These are phyloP conservation scores for Xylaria nigripes DNA, from an alignment of 495 filamentous ascomycete genomes.

Conservation along the genomic window DNA sequence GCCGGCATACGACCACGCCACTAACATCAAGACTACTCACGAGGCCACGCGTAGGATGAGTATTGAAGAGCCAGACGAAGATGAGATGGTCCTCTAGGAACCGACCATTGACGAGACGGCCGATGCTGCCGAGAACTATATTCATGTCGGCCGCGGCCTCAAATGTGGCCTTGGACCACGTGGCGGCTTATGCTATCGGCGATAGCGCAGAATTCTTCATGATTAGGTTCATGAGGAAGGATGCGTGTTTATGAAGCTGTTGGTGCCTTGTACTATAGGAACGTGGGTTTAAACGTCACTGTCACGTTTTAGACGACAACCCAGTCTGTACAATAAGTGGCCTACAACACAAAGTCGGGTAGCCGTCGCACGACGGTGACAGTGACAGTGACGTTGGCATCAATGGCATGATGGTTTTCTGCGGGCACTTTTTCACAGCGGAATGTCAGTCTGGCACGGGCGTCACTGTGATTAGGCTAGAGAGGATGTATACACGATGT, in stretches of 20 bases:
- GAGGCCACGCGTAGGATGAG: constrained; percentile 47
- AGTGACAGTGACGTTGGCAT: not conserved
- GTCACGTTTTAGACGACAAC: not conserved
- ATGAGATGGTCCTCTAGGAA: constrained; percentile 36
- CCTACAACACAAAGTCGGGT: not conserved
- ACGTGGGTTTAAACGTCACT: not conserved
- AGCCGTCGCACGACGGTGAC: too few relatives aligned
- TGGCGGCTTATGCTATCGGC: not conserved
- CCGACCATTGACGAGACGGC: not conserved
- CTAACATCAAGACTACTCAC: constrained; percentile 39
- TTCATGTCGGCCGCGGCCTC: not conserved
- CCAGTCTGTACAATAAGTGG: not conserved
- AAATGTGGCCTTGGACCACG: not conserved
- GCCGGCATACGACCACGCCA: constrained; percentile 30
- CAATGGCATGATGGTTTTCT: too few relatives aligned
- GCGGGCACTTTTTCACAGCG: too few relatives aligned
- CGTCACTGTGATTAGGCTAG: too few relatives aligned
- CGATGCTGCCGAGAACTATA: not conserved
- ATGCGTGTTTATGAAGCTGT: not conserved
- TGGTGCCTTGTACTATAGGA: not conserved
- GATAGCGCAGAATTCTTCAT: not conserved
- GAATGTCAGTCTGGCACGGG: too few relatives aligned
- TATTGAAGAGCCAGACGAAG: constrained; percentile 50
- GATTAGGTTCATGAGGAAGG: not conserved
- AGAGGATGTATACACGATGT: too few relatives aligned